A percentile compares a stretch with the other conserved stretches of the same genome.
Evolutionary conservation across 176 grass and related monocot species (phyloP).

Genomic region (barley (Hordeum vulgare)): MorexV3_pseudomolecules_assembly NC_058519.1:64435521-64436020

Average conservation of each 20-base stretch:
- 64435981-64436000: neutral
- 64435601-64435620: neutral
- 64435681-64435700: neutral
- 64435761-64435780: too few species aligned
- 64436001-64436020: neutral
- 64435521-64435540: neutral
- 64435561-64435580: too few species aligned
- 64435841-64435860: neutral
- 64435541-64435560: too few species aligned
- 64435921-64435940: neutral
- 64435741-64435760: too few species aligned
- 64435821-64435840: neutral
- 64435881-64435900: neutral
- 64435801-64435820: too few species aligned
- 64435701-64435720: too few species aligned
- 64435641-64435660: too few species aligned
- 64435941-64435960: neutral
- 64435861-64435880: neutral
- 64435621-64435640: neutral
- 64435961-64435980: neutral
- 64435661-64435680: neutral
- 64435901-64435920: neutral
- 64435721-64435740: too few species aligned
- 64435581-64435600: neutral
- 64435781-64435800: too few species aligned